Percentiles rank a stretch among this genome's conserved stretches.
phyloP scores from a whole-genome alignment of 2,329 filamentous ascomycete species.

The Rutstroemia sp. region DNA sequence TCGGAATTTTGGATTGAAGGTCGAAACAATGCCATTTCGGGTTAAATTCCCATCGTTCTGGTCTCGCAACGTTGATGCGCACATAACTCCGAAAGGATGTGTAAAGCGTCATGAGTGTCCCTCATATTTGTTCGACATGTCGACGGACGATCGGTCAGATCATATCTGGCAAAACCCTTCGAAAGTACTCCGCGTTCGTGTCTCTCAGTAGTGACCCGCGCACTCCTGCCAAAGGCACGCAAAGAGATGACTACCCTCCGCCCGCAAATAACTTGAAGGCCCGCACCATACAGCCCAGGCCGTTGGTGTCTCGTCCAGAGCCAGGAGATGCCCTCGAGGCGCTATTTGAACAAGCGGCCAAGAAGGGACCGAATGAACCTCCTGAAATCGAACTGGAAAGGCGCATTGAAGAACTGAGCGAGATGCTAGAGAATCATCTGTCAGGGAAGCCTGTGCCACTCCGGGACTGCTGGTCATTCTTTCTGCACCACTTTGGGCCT shows the following conservation, averaged over 20 bases:
- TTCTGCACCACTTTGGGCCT: conserved; percentile 27
- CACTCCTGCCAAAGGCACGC: background rate
- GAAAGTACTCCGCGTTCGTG: conserved; percentile 22
- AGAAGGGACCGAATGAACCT: conserved; percentile 5
- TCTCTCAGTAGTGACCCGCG: conserved; percentile 8
- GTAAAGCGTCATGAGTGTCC: conserved; percentile 20
- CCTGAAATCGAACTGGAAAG: conserved; percentile 23
- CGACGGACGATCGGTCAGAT: conserved; percentile 18
- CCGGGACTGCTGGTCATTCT: conserved; percentile 26
- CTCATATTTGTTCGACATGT: conserved; percentile 27
- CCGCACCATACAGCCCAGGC: background rate
- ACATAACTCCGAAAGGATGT: background rate
- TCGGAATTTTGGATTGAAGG: too few species aligned
- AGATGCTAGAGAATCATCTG: conserved; percentile 20
- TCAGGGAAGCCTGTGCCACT: conserved; percentile 15
- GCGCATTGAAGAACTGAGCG: conserved; percentile 20
- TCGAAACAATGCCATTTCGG: too few species aligned
- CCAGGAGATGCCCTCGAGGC: conserved; percentile 26
- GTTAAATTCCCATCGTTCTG: too few species aligned
- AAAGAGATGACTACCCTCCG: background rate
- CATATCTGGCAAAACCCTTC: conserved; percentile 10
- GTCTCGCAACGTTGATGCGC: background rate
- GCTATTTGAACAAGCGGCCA: conserved; percentile 26
- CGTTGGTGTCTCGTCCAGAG: background rate
- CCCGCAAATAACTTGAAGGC: background rate